Evolutionary conservation across 2,329 filamentous ascomycete species (phyloP).

Genomic region (Fusarium brevicatenulatum): DNA sequence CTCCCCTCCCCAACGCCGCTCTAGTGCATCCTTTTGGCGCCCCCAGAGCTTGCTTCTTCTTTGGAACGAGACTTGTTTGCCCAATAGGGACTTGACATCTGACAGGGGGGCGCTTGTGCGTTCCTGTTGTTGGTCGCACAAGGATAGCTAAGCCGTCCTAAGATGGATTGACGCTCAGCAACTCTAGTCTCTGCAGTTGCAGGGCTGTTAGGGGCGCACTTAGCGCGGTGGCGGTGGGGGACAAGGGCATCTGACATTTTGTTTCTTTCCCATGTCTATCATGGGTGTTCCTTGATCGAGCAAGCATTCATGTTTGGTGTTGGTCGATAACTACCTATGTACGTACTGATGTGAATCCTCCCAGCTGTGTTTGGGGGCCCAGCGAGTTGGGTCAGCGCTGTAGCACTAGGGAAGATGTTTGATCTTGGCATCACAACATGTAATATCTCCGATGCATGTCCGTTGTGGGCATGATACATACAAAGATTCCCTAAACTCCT

Average conservation of each 20-base stretch:
- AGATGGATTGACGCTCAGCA: constrained; percentile 22
- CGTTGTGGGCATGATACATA: constrained; percentile 3
- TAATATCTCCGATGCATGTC: constrained; percentile 19
- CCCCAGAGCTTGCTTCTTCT: constrained; percentile 6
- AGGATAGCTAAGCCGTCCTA: constrained; percentile 17
- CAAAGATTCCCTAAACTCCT: background rate
- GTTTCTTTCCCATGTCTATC: constrained; percentile 12
- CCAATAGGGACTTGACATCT: constrained; percentile 15
- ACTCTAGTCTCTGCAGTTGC: constrained; percentile 12
- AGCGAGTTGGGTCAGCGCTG: background rate
- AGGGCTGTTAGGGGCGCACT: constrained; percentile 30
- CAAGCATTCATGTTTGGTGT: background rate
- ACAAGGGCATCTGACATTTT: constrained; percentile 23
- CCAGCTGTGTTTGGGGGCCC: background rate
- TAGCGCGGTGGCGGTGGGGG: constrained; percentile 35
- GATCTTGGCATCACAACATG: constrained; percentile 16
- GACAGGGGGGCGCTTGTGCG: constrained; percentile 31
- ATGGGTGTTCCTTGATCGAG: constrained; percentile 8
- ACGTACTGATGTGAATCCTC: background rate
- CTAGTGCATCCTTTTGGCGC: constrained; percentile 24
- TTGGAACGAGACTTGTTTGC: constrained; percentile 16
- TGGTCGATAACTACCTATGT: background rate
- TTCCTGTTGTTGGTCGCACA: constrained; percentile 37
- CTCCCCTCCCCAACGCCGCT: constrained; percentile 21
- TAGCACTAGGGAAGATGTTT: background rate